These are phyloP conservation scores for Austroboletus niveus DNA, from an alignment of 1,284 basidiomycete species.

Conservation along the genomic window DNA sequence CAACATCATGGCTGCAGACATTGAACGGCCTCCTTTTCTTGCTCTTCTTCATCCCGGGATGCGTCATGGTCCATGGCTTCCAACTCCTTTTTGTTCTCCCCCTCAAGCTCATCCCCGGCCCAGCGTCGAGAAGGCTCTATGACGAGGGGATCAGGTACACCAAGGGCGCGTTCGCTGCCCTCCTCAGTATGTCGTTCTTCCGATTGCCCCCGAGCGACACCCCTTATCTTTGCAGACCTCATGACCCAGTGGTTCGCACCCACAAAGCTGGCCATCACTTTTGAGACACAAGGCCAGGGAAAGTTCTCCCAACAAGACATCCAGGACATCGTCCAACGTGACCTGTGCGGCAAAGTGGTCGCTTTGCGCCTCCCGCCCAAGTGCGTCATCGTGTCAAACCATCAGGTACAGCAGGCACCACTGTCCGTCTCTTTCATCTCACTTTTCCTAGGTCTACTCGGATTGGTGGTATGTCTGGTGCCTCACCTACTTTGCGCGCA, in stretches of 20 bases:
- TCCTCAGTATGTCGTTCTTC: conserved; percentile 57
- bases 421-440: not conserved
- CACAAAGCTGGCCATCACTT: conserved; percentile 72
- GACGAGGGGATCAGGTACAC: conserved; percentile 72
- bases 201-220: conserved; percentile 2
- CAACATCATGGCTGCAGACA: conserved; percentile 51
- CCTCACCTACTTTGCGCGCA: conserved; percentile 73
- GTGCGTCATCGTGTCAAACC: conserved; percentile 78
- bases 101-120: conserved; percentile 51
- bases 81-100: conserved; percentile 72
- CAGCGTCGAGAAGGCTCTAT: conserved; percentile 51
- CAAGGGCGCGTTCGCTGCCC: conserved; percentile 77
- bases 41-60: conserved; percentile 65
- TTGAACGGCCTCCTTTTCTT: conserved; percentile 54
- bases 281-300: conserved; percentile 65
- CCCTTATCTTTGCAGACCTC: conserved; percentile 50
- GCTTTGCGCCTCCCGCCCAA: conserved; percentile 73
- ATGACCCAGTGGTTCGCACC: conserved; percentile 83
- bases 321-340: conserved; percentile 52
- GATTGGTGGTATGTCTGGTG: conserved; percentile 96
- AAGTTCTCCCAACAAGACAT: conserved; percentile 59
- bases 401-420: conserved; percentile 54
- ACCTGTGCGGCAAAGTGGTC: conserved; percentile 54
- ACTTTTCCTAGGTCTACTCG: conserved; percentile 65
- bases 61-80: conserved; percentile 65